Conservation (phyloP, 345 rosid species). For the Microcos paniculata region DNA sequence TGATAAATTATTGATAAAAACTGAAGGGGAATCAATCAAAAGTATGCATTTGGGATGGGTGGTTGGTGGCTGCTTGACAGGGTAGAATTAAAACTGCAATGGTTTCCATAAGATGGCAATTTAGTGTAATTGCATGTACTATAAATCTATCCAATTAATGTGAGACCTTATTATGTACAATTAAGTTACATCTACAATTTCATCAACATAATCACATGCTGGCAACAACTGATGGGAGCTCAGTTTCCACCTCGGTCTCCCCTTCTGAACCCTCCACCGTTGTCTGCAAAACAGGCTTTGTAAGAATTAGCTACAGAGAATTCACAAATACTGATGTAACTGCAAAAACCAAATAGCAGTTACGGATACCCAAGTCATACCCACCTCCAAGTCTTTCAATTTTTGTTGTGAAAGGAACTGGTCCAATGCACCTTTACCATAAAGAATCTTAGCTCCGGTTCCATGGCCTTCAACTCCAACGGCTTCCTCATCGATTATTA, state of each 20-base stretch:
- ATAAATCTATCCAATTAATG: conserved; percentile 8
- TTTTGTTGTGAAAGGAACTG: conserved; percentile 56
- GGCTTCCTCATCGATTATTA: conserved; percentile 82
- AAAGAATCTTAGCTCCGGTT: conserved; percentile 77
- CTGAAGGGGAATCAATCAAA: neutral
- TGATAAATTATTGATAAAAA: neutral
- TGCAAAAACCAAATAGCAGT: neutral
- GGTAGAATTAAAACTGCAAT: neutral
- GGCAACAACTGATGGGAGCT: conserved; percentile 80
- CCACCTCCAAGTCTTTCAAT: conserved; percentile 37
- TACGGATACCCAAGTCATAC: neutral
- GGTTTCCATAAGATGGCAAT: too few species aligned
- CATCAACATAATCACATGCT: conserved; percentile 57
- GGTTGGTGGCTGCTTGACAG: neutral
- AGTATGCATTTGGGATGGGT: neutral
- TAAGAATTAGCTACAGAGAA: neutral
- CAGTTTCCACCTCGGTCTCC: conserved; percentile 70
- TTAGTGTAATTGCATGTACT: neutral
- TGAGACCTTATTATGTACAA: conserved; percentile 50
- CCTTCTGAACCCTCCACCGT: conserved; percentile 47
- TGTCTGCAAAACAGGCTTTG: conserved; percentile 40
- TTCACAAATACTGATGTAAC: neutral
- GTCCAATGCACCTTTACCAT: conserved; percentile 74
- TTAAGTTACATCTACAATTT: conserved; percentile 38
- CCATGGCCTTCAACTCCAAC: conserved; percentile 59